Base-by-base conservation (phyloP, 2,329 filamentous ascomycete genomes). In the Orbilia blumenaviensis region DNA sequence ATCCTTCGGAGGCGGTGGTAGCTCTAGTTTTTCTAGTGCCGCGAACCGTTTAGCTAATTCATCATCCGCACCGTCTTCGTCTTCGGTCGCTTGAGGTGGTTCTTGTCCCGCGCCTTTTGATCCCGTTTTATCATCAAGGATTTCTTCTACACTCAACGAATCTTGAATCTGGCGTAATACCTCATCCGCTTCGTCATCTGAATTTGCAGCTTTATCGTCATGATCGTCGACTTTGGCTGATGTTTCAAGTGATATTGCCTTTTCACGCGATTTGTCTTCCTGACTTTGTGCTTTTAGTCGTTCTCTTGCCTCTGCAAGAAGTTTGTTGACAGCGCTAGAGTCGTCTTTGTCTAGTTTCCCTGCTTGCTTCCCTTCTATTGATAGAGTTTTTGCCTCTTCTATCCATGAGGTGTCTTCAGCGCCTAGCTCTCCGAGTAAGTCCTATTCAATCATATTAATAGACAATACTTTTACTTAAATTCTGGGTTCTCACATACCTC, bases 371-470 rank as follows among this genome's bases (percentile, higher is more conserved):
- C 64, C 72, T 50, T 76, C 72, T 29, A 60, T 36, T 1, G 72
- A 58, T 41, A 76, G n/a, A 18, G 72, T 58, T 21, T 76, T 76
- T 18, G 60, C 72, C 38, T 76, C 72, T 14, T 69, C 64, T 9
- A 76, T 64, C 72, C 72, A 76, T 4, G 72, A 76, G 16, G 64
- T 69, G 42, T 76, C 72, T 41, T 61, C 72, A 3, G 64, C 64
- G 5, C 72, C 72, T n/a, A 76, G 54, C 21, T 76, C 72, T 23
- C 54, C 64, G 5, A 76, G 60, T 52, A 76, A 18, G 8, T 76
- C 72, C 72, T 76, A 34, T 16, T 32, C 9, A 25, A 38, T 5
- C 2, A 18, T 32, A 27, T 7, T 41, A 36, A 36, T 27, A 4
- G 23, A 23, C 2, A 6, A 1, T 41, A 16, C 14, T 41, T 2